A percentile compares a stretch with the other conserved stretches of the same genome.
Conservation (phyloP, 805 yeast genomes). For the Ogataea wickerhamii region DNA sequence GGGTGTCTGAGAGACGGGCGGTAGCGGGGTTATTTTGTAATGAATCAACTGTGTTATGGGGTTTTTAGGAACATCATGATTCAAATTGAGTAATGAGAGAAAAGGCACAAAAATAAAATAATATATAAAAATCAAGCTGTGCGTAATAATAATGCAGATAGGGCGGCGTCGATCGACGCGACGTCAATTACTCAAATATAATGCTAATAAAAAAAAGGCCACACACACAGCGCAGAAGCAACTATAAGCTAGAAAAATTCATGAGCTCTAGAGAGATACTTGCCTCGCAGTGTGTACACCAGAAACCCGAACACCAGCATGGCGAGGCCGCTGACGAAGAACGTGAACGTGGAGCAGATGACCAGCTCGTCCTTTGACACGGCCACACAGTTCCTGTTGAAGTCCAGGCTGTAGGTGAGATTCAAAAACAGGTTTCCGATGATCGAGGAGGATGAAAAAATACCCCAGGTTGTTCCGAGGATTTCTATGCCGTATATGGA, state of each 20-base stretch:
- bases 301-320: constrained; percentile 23
- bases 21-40: too few species aligned
- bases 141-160: too few species aligned
- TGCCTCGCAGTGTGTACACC: constrained; percentile 20
- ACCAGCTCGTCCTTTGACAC: constrained; percentile 20
- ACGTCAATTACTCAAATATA: too few species aligned
- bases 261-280: constrained; percentile 24
- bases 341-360: constrained; percentile 34
- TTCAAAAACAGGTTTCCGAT: constrained; percentile 37
- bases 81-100: too few species aligned
- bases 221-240: too few species aligned
- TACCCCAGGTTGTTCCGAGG: constrained; percentile 91
- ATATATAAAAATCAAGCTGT: too few species aligned
- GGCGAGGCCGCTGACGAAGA: constrained; percentile 27
- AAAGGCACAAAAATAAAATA: too few species aligned
- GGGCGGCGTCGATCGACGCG: too few species aligned
- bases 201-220: too few species aligned
- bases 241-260: constrained; percentile 28
- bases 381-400: constrained; percentile 41
- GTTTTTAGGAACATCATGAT: too few species aligned
- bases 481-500: constrained; percentile 83
- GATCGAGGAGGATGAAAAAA: constrained; percentile 76
- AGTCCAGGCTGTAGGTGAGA: constrained; percentile 68
- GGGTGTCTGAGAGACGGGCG: too few species aligned
- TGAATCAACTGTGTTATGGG: too few species aligned